phyloP scores from a whole-genome alignment of 2,329 filamentous ascomycete species.

The Beauveria asiatica region DNA sequence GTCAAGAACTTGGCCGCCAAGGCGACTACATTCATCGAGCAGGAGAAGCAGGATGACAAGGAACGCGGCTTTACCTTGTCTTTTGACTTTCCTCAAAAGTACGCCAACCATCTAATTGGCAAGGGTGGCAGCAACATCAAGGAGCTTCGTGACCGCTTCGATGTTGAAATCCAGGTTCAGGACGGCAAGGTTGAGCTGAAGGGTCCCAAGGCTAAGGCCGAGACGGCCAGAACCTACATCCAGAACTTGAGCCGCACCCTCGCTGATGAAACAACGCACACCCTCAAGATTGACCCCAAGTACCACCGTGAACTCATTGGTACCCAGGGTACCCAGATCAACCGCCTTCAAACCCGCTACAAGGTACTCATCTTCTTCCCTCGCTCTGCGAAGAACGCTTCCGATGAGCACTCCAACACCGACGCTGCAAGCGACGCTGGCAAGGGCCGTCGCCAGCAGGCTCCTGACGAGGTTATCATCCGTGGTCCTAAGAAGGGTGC shows the following conservation, averaged over 20 bases:
- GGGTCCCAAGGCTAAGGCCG: conserved; percentile 90
- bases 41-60: conserved; percentile 87
- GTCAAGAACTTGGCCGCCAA: conserved; percentile 67
- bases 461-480: conserved; percentile 79
- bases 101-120: conserved; percentile 73
- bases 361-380: conserved; percentile 95
- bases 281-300: conserved; percentile 84
- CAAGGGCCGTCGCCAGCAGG: conserved; percentile 62
- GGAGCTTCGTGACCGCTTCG: conserved; percentile 57
- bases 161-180: conserved; percentile 76
- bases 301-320: conserved; percentile 94
- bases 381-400: conserved; percentile 47
- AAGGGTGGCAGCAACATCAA: conserved; percentile 59
- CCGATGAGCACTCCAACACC: conserved; percentile 61
- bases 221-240: conserved; percentile 77
- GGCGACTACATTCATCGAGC: conserved; percentile 69
- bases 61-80: conserved; percentile 79
- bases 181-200: conserved; percentile 94
- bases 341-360: conserved; percentile 85
- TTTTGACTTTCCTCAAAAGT: conserved; percentile 94
- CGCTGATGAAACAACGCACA: conserved; percentile 82
- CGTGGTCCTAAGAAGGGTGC: conserved; percentile 89
- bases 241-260: conserved; percentile 68
- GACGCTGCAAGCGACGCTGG: conserved; percentile 63
- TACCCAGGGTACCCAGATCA: conserved; percentile 77